These are phyloP conservation scores for Schoenoplectus triqueter DNA, from an alignment of 202 grass and related monocot species.

Conservation along the genomic window DNA sequence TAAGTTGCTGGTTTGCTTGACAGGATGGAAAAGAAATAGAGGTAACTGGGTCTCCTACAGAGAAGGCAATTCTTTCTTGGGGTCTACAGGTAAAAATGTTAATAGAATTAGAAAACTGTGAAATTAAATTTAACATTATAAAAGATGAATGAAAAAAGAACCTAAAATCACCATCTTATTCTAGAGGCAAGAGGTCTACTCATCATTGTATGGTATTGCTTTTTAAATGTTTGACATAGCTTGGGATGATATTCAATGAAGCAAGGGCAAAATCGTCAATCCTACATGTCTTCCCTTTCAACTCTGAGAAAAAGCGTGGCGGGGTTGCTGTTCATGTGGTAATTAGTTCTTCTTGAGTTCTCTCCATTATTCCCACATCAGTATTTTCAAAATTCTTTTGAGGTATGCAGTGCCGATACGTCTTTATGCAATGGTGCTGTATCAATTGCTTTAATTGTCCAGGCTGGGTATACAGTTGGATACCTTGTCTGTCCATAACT, in stretches of 20 bases:
- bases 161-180: background rate
- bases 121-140: conserved; percentile 14
- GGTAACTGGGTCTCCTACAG: conserved; percentile 91
- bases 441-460: background rate
- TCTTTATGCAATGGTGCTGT: background rate
- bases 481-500: background rate
- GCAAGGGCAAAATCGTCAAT: conserved; percentile 74
- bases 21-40: conserved; percentile 68
- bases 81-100: conserved; percentile 64
- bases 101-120: background rate
- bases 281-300: conserved; percentile 93
- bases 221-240: conserved; percentile 48
- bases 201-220: conserved; percentile 32
- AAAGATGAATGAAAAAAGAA: background rate
- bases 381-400: background rate
- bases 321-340: conserved; percentile 88
- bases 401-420: background rate
- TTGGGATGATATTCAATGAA: conserved; percentile 89
- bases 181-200: background rate
- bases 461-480: background rate
- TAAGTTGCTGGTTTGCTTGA: conserved; percentile 30
- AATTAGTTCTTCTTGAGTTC: conserved; percentile 41
- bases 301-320: conserved; percentile 93
- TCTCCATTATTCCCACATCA: background rate
- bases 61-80: conserved; percentile 95